Base-by-base conservation (phyloP, 2,329 filamentous ascomycete species). In the Fusarium albosuccineum region DNA sequence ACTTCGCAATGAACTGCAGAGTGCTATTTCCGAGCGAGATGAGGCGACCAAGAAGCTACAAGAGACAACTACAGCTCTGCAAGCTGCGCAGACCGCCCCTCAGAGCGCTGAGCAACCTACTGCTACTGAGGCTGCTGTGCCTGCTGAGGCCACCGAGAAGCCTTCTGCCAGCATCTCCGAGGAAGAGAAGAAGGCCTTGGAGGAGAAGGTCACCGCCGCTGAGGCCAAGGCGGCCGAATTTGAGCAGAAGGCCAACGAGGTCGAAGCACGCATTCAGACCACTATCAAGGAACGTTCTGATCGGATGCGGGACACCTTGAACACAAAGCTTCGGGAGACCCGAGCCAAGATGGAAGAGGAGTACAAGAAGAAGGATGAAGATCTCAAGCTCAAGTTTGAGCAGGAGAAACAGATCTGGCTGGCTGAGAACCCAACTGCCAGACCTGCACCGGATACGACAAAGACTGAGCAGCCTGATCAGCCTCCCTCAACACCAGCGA, bases 291-390 rank as follows among this genome's bases (percentile, higher is more conserved):
- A 85, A 53, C 85, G 89, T 44, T 89, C 89, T 2, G 87, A 92
- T 42, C 87, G 86, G 75, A 91, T 93, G 90, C 91, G 89, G 73
- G 83, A 86, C 22, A 80, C 86, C 2, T 80, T 93, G 50, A 91
- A 89, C 71, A 89, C 87, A 74, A 93, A 91, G 74, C 83, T 97
- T 14, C 87, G 83, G 58, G 92, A 93, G 70, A 86, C 89, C 44
- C 86, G 85, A 67, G 77, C 83, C 51, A 81, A 83, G 62, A 79
- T 82, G 66, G 83, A 85, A 51, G 83, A 84, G 33, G 82, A 86
- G 60, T 82, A 81, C 57, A 87, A 87, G 72, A 82, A 84, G 61
- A 86, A 87, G 71, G 81, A 83, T 26, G 82, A 82, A 39, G 82
- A 86, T 42, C 77, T 84, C 44, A 86, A 87, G 67, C 77, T 88